phyloP scores from a whole-genome alignment of 306 rosid species.

The Vigna trinervia region DNA sequence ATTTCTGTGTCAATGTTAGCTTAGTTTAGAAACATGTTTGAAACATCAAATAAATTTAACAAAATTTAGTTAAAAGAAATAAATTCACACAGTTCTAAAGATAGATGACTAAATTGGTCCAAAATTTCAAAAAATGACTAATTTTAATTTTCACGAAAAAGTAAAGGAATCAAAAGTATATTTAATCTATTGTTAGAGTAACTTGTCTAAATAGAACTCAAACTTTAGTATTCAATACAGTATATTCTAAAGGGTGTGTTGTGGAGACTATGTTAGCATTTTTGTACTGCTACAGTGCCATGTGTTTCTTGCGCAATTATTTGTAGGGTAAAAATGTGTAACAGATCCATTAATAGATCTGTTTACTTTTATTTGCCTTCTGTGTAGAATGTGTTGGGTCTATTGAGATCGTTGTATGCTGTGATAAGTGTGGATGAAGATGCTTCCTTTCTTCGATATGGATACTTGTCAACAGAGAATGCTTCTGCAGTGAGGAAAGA shows the following conservation, averaged over 20 bases:
- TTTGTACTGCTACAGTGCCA: not conserved
- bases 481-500: slow-evolving; percentile 77
- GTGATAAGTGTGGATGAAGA: slow-evolving; percentile 86
- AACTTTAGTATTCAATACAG: not conserved
- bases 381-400: slow-evolving; percentile 66
- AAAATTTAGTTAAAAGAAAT: too few species aligned
- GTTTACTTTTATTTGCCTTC: slow-evolving; percentile 4
- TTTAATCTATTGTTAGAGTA: too few species aligned
- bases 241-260: not conserved
- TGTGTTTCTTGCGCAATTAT: not conserved
- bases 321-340: slow-evolving; percentile 24
- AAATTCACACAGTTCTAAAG: too few species aligned
- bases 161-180: too few species aligned
- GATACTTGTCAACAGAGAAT: slow-evolving; percentile 66
- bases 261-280: not conserved
- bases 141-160: too few species aligned
- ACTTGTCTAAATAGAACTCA: not conserved
- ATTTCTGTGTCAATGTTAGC: too few species aligned
- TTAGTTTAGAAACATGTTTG: too few species aligned
- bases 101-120: too few species aligned
- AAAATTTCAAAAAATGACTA: too few species aligned
- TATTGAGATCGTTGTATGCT: slow-evolving; percentile 80
- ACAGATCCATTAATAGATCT: slow-evolving; percentile 9
- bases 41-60: too few species aligned
- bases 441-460: slow-evolving; percentile 78